A percentile compares a stretch with the other conserved stretches of the same genome.
Evolutionary conservation across 2,329 filamentous ascomycete species (phyloP).

Genomic region (Akanthomyces muscarius): DNA sequence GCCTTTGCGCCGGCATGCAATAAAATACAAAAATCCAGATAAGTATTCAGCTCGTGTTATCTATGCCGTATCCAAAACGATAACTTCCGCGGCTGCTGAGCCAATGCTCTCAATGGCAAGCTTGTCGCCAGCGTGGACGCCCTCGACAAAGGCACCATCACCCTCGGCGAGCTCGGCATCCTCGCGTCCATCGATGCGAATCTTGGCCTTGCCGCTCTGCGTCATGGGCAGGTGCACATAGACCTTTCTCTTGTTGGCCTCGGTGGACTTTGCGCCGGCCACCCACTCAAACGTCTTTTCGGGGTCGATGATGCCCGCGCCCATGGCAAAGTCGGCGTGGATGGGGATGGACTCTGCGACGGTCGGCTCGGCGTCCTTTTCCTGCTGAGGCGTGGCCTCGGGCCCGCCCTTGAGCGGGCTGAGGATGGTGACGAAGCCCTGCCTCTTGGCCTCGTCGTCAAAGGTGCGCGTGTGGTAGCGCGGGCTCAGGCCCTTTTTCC

Average conservation of each 20-base stretch:
- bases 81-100: slow-evolving; percentile 64
- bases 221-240: slow-evolving; percentile 80
- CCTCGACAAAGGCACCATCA: slow-evolving; percentile 73
- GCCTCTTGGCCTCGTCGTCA: slow-evolving; percentile 66
- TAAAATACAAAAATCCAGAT: background rate
- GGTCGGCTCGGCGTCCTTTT: slow-evolving; percentile 58
- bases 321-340: slow-evolving; percentile 81
- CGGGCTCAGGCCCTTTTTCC: slow-evolving; percentile 67
- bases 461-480: slow-evolving; percentile 74
- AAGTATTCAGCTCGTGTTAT: background rate
- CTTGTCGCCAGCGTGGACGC: slow-evolving; percentile 60
- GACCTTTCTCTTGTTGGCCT: slow-evolving; percentile 61
- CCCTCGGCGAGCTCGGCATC: slow-evolving; percentile 66
- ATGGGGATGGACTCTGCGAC: slow-evolving; percentile 71
- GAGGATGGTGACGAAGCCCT: slow-evolving; percentile 69
- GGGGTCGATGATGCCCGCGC: slow-evolving; percentile 67
- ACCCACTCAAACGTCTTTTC: slow-evolving; percentile 65
- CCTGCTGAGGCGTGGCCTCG: slow-evolving; percentile 57
- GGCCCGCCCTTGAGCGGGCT: slow-evolving; percentile 67
- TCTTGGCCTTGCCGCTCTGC: slow-evolving; percentile 68
- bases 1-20: background rate
- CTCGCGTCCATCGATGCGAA: slow-evolving; percentile 63
- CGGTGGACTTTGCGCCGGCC: slow-evolving; percentile 56
- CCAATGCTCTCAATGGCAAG: slow-evolving; percentile 64
- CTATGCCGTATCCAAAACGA: slow-evolving; percentile 61